Conservation (phyloP, 1,284 basidiomycete genomes). For the Tranzscheliella williamsii region DNA sequence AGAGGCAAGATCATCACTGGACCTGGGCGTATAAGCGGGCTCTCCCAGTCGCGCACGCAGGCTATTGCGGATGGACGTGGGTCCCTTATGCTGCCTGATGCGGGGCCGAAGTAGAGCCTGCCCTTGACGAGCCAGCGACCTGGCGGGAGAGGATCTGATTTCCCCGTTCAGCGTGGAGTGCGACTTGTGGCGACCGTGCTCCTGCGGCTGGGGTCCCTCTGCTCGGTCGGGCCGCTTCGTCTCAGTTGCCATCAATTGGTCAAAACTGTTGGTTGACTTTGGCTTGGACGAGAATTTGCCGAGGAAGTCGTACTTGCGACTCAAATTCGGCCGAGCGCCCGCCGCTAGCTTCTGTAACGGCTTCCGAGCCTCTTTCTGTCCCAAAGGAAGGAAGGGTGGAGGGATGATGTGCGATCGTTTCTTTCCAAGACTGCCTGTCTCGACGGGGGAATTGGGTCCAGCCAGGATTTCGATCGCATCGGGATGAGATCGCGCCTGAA, state of each 20-base stretch:
- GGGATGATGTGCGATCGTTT: conserved; percentile 31
- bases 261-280: no score
- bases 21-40: conserved; percentile 21
- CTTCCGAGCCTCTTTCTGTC: conserved; percentile 11
- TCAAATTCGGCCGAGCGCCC: conserved; percentile 14
- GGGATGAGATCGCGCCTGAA: neutral
- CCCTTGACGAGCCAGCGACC: neutral
- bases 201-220: neutral
- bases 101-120: neutral
- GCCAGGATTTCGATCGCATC: neutral
- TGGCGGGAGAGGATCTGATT: neutral
- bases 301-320: conserved; percentile 28
- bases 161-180: neutral
- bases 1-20: conserved; percentile 20
- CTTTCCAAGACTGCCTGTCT: neutral
- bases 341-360: conserved; percentile 14
- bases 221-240: neutral
- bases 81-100: conserved; percentile 1
- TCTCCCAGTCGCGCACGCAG: conserved; percentile 2
- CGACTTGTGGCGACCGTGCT: neutral
- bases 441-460: neutral
- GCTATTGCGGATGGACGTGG: neutral
- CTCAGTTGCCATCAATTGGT: no score
- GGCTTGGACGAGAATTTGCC: conserved; percentile 33
- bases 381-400: conserved; percentile 26